Evolutionary conservation across 352 stramenopile species (phyloP).

Genomic region (Pythium brassicae): DNA sequence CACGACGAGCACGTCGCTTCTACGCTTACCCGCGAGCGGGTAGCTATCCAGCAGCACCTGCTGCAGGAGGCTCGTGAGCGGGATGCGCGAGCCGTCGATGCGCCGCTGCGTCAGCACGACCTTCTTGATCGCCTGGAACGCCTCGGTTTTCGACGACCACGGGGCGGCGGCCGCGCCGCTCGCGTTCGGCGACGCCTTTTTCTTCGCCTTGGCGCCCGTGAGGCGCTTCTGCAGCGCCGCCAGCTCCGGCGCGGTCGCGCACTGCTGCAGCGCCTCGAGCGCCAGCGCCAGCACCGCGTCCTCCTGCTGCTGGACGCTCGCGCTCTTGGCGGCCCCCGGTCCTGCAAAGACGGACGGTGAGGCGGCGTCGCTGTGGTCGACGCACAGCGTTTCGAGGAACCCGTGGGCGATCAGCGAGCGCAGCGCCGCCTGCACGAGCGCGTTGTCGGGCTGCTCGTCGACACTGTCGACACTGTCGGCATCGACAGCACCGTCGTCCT

Average conservation of each 20-base stretch:
- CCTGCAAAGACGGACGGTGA: neutral
- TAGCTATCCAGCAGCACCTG: slow-evolving; percentile 48
- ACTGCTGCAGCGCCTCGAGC: slow-evolving; percentile 54
- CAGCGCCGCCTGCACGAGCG: slow-evolving; percentile 7
- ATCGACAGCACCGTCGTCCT: neutral
- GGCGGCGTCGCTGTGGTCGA: neutral
- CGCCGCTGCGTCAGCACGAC: slow-evolving; percentile 56
- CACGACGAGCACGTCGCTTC: slow-evolving; percentile 43
- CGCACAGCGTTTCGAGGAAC: slow-evolving; percentile 9
- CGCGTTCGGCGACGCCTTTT: neutral
- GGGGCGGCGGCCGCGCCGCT: slow-evolving; percentile 1
- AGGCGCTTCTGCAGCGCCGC: slow-evolving; percentile 49
- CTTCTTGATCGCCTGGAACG: slow-evolving; percentile 36
- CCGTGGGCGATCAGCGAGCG: slow-evolving; percentile 4
- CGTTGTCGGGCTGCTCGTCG: slow-evolving; percentile 6
- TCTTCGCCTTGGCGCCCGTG: slow-evolving; percentile 36
- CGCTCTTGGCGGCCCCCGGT: neutral
- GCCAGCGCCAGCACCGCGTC: slow-evolving; percentile 14
- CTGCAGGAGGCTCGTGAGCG: slow-evolving; percentile 52
- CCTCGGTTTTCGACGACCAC: slow-evolving; percentile 28
- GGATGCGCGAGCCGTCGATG: slow-evolving; percentile 70
- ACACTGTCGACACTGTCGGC: no score
- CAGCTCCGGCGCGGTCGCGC: slow-evolving; percentile 41
- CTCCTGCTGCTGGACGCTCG: neutral
- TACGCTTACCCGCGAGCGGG: slow-evolving; percentile 24